Evolutionary conservation across 345 rosid genomes (phyloP).

Genomic region (Salix suchowensis): DNA sequence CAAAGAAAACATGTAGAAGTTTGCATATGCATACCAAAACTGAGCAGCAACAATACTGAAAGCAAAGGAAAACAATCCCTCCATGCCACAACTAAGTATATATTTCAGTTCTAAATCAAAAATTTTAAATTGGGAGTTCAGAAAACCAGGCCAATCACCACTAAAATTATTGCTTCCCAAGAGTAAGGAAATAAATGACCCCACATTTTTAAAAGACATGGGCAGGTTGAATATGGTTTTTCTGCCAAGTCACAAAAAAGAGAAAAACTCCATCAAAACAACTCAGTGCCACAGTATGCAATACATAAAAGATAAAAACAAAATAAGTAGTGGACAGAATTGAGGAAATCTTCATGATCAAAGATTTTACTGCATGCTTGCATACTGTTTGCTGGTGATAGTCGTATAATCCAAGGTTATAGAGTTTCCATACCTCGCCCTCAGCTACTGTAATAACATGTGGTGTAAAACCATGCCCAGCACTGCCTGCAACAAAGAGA

Average conservation of each 20-base stretch:
- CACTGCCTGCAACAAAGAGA: conserved; percentile 48
- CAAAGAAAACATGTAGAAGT: neutral
- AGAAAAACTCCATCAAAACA: neutral
- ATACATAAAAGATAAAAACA: neutral
- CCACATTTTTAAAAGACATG: neutral
- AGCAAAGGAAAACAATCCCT: neutral
- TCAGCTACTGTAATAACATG: conserved; percentile 65
- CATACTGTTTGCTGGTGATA: neutral
- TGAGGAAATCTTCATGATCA: neutral
- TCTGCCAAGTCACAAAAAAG: neutral
- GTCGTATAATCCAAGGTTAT: neutral
- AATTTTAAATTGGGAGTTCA: neutral
- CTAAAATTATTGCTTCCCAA: neutral
- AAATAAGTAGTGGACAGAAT: neutral
- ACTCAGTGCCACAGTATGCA: neutral
- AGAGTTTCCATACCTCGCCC: conserved; percentile 64
- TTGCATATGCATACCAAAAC: neutral
- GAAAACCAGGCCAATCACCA: neutral
- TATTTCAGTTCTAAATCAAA: neutral
- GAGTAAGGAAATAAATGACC: neutral
- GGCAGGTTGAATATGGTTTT: neutral
- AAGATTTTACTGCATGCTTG: neutral
- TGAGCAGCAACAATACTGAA: neutral
- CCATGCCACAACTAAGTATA: neutral
- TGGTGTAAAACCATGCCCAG: conserved; percentile 73